Base-by-base conservation (phyloP, 2,329 filamentous ascomycete genomes). In the Fusarium sororula region DNA sequence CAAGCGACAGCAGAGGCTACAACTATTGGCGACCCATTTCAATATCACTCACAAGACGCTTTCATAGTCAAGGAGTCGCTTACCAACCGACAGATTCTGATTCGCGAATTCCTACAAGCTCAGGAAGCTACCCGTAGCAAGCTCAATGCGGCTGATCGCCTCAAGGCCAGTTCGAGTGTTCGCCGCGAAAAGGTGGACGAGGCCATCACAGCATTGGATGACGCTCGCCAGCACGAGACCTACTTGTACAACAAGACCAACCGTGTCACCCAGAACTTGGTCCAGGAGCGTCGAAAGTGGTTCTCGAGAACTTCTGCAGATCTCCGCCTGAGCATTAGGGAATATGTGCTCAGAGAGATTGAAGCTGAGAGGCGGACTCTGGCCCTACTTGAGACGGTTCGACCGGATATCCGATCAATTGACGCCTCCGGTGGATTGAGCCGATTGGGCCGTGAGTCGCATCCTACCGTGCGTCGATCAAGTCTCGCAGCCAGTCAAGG, bases 21-120 rank as follows among this genome's bases (percentile, higher is more conserved):
- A 14, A 98, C 96, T 3, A 89, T 99, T 57, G 95, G 94, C 51
- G 96, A 99, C 78, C 94, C 96, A 17, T 91, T 99, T 72, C 93
- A 95, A 78, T 98, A 98, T 81, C 95, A 98, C 84, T 98, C 95
- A 50, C 92, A 94, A 65, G 96, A 99, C 82, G 94, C 96, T 50
- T 97, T 98, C 81, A 97, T 98, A 77, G 96, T 98, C 75, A 99
- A 99, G 83, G 96, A 99, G 81, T 98, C 95, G 17, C 89, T 99
- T 72, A 99, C 96, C 8, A 99, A 99, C 84, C 93, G 96, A 18
- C 96, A 99, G 84, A 98, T 99, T 72, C 89, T 99, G 26, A 92
- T 98, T 48, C 94, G 96, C 67, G 96, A 99, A 80, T 91, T 98
- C 68, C 85, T 97, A 32, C 94, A 98, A 83, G 95, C 96, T 2